Evolutionary conservation across 306 rosid genomes (phyloP).

Genomic region (Neltuma alba): DNA sequence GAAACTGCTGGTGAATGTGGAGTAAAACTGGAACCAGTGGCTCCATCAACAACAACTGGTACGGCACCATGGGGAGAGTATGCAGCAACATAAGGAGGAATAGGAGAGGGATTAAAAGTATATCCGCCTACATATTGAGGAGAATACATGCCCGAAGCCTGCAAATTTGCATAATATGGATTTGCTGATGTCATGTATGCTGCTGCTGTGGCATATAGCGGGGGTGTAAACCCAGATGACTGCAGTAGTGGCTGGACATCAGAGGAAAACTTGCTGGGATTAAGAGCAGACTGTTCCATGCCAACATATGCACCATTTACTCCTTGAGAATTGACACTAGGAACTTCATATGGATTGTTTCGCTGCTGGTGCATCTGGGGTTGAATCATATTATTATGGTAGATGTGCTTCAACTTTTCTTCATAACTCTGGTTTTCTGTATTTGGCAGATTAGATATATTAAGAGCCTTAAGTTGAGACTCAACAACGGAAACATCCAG

Average conservation of each 20-base stretch:
- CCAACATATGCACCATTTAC: slow-evolving; percentile 39
- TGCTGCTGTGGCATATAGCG: slow-evolving; percentile 59
- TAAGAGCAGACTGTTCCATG: slow-evolving; percentile 49
- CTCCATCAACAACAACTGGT: slow-evolving; percentile 52
- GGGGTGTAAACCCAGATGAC: slow-evolving; percentile 66
- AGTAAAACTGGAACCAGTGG: slow-evolving; percentile 47
- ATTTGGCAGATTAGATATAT: slow-evolving; percentile 46
- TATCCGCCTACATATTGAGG: slow-evolving; percentile 52
- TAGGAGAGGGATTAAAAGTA: slow-evolving; percentile 45
- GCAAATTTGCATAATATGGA: slow-evolving; percentile 48
- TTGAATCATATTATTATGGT: slow-evolving; percentile 50
- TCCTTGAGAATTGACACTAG: slow-evolving; percentile 48
- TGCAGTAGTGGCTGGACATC: slow-evolving; percentile 59
- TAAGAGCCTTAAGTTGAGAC: slow-evolving; percentile 54
- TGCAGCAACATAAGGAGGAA: slow-evolving; percentile 52
- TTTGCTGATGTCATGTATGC: slow-evolving; percentile 56
- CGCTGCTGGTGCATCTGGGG: slow-evolving; percentile 43
- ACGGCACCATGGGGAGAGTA: slow-evolving; percentile 54
- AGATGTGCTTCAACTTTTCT: slow-evolving; percentile 49
- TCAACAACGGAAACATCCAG: slow-evolving; percentile 44
- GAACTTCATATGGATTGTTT: slow-evolving; percentile 48
- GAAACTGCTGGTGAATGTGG: slow-evolving; percentile 48
- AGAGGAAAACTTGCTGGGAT: slow-evolving; percentile 46
- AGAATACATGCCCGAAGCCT: slow-evolving; percentile 42
- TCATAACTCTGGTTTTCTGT: slow-evolving; percentile 46